phyloP scores from a whole-genome alignment of 129 eudicot genomes.

The Artemisia annua region DNA sequence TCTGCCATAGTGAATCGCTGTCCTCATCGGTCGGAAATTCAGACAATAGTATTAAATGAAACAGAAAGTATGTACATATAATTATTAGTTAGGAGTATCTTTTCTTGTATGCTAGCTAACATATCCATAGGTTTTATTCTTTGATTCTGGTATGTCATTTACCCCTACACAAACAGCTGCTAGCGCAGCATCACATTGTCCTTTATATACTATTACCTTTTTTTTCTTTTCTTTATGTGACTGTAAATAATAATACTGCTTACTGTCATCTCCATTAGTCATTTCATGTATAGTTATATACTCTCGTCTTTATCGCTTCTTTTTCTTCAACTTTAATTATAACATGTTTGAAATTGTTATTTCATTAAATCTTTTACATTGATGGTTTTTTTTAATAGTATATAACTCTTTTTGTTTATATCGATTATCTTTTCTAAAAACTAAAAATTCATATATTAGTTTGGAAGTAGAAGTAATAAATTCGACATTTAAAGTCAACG shows the following conservation, averaged over 20 bases:
- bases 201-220: no score
- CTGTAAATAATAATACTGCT: no score
- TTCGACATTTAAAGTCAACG: conserved; percentile 1
- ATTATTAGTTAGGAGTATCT: not conserved
- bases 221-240: no score
- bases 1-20: conserved; percentile 67
- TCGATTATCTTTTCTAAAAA: not conserved
- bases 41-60: conserved; percentile 64
- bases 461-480: not conserved
- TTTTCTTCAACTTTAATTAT: not conserved
- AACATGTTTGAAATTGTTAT: not conserved
- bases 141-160: not conserved
- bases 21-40: conserved; percentile 84
- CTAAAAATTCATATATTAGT: not conserved
- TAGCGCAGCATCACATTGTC: no score
- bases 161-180: no score
- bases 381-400: not conserved
- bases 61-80: conserved; percentile 53
- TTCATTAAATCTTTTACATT: not conserved
- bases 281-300: not conserved
- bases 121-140: not conserved
- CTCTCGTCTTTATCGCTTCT: not conserved
- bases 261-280: no score
- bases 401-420: not conserved
- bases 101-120: not conserved